phyloP scores from a whole-genome alignment of 495 filamentous ascomycete species.

The Polyplosphaeria fusca region DNA sequence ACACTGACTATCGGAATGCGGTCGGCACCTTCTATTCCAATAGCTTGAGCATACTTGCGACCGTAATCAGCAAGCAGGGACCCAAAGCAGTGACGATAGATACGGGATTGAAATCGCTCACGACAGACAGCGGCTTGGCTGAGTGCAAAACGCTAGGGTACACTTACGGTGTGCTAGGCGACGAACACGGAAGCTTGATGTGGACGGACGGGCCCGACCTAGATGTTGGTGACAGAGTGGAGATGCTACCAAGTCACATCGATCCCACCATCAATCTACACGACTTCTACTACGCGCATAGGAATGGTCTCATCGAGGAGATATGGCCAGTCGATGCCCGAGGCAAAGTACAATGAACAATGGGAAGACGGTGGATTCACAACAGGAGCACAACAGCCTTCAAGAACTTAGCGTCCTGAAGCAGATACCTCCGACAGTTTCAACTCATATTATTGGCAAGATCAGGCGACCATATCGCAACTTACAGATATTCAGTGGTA shows the following conservation, averaged over 20 bases:
- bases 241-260: conserved; percentile 34
- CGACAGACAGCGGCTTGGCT: conserved; percentile 29
- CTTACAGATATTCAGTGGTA: too few relatives aligned
- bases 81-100: conserved; percentile 28
- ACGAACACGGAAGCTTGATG: conserved; percentile 26
- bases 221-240: conserved; percentile 21
- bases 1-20: conserved; percentile 40
- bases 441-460: too few relatives aligned
- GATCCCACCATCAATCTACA: conserved; percentile 32
- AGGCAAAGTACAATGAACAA: conserved; percentile 31
- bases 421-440: too few relatives aligned
- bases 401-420: too few relatives aligned
- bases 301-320: conserved; percentile 29
- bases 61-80: conserved; percentile 31
- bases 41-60: conserved; percentile 31
- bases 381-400: too few relatives aligned
- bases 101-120: conserved; percentile 24
- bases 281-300: conserved; percentile 28
- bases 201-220: conserved; percentile 29
- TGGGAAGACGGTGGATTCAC: too few relatives aligned
- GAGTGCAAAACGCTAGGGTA: conserved; percentile 20
- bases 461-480: too few relatives aligned
- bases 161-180: conserved; percentile 23
- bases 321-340: conserved; percentile 28
- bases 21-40: conserved; percentile 35